Percentiles rank a stretch among this genome's conserved stretches.
Conservation (phyloP, 1,284 basidiomycete genomes). For the Sporisorium reilianum region DNA sequence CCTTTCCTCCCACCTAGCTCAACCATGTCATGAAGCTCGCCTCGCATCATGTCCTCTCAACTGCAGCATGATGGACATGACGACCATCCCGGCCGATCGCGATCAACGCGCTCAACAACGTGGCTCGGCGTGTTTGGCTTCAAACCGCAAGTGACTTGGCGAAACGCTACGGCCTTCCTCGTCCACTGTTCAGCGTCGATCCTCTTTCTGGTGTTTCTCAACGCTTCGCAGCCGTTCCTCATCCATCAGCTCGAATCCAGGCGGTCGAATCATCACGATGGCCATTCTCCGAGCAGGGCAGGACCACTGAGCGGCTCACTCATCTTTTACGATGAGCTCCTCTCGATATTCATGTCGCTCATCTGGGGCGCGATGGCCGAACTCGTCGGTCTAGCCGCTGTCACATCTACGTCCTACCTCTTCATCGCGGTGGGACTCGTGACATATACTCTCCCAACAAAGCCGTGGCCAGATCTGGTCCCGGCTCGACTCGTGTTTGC, state of each 20-base stretch:
- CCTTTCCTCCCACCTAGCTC: not conserved
- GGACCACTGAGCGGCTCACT: slow-evolving; percentile 58
- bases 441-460: slow-evolving; percentile 40
- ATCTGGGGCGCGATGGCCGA: slow-evolving; percentile 57
- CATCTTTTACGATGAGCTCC: slow-evolving; percentile 57
- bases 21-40: not conserved
- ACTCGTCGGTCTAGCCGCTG: slow-evolving; percentile 37
- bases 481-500: slow-evolving; percentile 56
- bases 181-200: slow-evolving; percentile 53
- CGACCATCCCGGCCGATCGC: not conserved
- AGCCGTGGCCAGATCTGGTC: slow-evolving; percentile 55
- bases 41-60: slow-evolving; percentile 8
- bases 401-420: slow-evolving; percentile 46
- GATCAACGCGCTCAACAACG: not conserved
- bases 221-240: slow-evolving; percentile 55
- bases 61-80: not conserved
- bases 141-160: slow-evolving; percentile 32
- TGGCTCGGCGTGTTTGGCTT: slow-evolving; percentile 42
- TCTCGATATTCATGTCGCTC: slow-evolving; percentile 48
- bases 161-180: slow-evolving; percentile 46
- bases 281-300: slow-evolving; percentile 17
- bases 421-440: slow-evolving; percentile 49
- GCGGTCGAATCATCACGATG: not conserved
- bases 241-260: slow-evolving; percentile 52
- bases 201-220: slow-evolving; percentile 60